A percentile compares a stretch with the other conserved stretches of the same genome.
These are phyloP conservation scores for Ceratobasidium sp. DNA, from an alignment of 1,284 basidiomycete species.

Conservation along the genomic window DNA sequence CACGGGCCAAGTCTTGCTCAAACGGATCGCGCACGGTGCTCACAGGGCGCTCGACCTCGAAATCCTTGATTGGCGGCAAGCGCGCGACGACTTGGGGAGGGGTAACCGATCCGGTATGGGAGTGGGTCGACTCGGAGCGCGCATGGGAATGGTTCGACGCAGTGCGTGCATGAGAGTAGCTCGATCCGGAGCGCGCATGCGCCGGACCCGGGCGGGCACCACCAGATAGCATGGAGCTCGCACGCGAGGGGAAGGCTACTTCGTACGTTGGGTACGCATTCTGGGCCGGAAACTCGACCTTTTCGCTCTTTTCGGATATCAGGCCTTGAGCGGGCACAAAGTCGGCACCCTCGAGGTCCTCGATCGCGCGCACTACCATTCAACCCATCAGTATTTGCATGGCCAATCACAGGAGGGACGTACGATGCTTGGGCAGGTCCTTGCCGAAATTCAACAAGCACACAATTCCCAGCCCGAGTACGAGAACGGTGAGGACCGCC, in stretches of 20 bases:
- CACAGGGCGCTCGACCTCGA: slow-evolving; percentile 17
- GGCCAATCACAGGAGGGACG: slow-evolving; percentile 49
- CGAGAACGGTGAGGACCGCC: slow-evolving; percentile 60
- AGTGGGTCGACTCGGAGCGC: slow-evolving; percentile 1
- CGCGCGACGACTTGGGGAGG: slow-evolving; percentile 44
- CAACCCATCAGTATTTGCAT: too few species aligned
- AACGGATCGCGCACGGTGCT: slow-evolving; percentile 20
- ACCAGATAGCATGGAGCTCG: slow-evolving; percentile 5
- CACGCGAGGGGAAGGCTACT: slow-evolving; percentile 53
- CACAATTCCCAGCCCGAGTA: slow-evolving; percentile 65
- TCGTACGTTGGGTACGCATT: slow-evolving; percentile 58
- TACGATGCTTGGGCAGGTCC: slow-evolving; percentile 69
- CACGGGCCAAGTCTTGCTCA: slow-evolving; percentile 33
- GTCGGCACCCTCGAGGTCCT: slow-evolving; percentile 60
- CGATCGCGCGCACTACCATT: slow-evolving; percentile 62
- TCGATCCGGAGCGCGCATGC: slow-evolving; percentile 19
- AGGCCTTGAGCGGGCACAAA: slow-evolving; percentile 50
- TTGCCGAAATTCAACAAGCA: slow-evolving; percentile 77
- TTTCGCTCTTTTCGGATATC: slow-evolving; percentile 52
- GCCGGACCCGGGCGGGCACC: neutral
- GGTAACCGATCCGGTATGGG: slow-evolving; percentile 39
- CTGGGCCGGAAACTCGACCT: slow-evolving; percentile 67
- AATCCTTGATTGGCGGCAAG: slow-evolving; percentile 2
- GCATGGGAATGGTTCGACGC: slow-evolving; percentile 21
- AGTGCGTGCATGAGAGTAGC: neutral